These are phyloP conservation scores for Xylaria hypoxylon DNA, from an alignment of 2,329 filamentous ascomycete species.

Conservation along the genomic window DNA sequence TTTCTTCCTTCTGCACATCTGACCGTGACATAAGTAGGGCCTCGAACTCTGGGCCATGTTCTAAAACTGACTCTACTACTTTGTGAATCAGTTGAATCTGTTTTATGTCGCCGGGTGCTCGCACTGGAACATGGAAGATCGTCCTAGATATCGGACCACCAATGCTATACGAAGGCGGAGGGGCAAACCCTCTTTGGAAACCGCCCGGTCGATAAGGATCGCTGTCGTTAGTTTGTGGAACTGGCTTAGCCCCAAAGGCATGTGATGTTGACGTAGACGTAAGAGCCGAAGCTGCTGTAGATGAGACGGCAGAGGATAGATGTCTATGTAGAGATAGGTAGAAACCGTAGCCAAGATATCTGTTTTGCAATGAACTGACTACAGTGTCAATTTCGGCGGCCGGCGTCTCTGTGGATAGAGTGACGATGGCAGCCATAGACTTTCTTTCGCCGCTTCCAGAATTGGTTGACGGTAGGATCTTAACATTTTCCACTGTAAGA, in stretches of 20 bases:
- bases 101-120: constrained; percentile 80
- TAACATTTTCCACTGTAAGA: constrained; percentile 77
- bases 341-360: constrained; percentile 86
- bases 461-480: constrained; percentile 70
- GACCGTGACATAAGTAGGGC: constrained; percentile 89
- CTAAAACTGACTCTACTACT: constrained; percentile 82
- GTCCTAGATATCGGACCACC: constrained; percentile 57
- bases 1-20: constrained; percentile 86
- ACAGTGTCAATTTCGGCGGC: constrained; percentile 85
- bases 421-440: constrained; percentile 82
- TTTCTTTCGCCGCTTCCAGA: constrained; percentile 72
- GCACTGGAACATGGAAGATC: constrained; percentile 75
- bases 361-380: constrained; percentile 82
- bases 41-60: constrained; percentile 88
- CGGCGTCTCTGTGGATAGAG: constrained; percentile 81
- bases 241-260: constrained; percentile 81
- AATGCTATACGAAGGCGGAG: constrained; percentile 75
- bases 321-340: constrained; percentile 84
- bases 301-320: constrained; percentile 79
- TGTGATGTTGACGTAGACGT: constrained; percentile 65
- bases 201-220: constrained; percentile 59
- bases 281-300: constrained; percentile 55
- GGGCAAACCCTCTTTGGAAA: constrained; percentile 74
- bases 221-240: constrained; percentile 58
- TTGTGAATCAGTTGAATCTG: constrained; percentile 88